Evolutionary conservation across 257 asterid species (phyloP), one percentile per base, ranked within the genome.

Genomic region (Primulina eburnea): DNA sequence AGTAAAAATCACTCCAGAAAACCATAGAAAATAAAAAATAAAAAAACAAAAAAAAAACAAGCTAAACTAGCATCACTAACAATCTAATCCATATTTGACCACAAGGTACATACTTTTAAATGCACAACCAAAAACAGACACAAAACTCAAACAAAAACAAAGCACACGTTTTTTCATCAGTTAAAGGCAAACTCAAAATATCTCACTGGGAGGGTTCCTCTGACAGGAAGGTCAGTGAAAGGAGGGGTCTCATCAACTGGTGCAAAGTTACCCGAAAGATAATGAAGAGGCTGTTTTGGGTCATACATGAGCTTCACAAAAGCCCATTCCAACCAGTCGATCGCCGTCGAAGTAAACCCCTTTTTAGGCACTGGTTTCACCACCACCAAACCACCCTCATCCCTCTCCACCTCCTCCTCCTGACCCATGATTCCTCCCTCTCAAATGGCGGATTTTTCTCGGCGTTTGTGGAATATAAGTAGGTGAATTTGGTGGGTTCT

Each of bases 161-260:
- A 24, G 26, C 26, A 1, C 26, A 24, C 26, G 26, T 24, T 24
- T 24, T 24, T 24, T 24, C 26, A 24, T 24, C 26, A 24, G 26
- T 24, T 24, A 24, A 24, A 24, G 26, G 26, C 26, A 24, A 24
- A 24, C 0, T 24, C 26, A 24, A 24, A 24, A 24, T 24, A 47
- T 78, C 97, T 84, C 73, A 93, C 99, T 38, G 97, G 99, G 2
- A 93, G 89, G 38, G 80, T 82, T 9, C 99, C 99, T 10, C 32
- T 74, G 14, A 90, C 85, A 0, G 82, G 80, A 47, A 93, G 96
- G 70, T 87, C 96, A 40, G 75, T 65, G 50, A 77, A 80, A 52
- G 97, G 99, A 50, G 97, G 89, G 62, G 97, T 87, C 79, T 93
- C 99, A 47, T 89, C 88, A 57, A 89, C 90, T 8, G 99, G 97